These are phyloP conservation scores for Penicillium atrosanguineum DNA, from an alignment of 495 filamentous ascomycete species.

Conservation along the genomic window DNA sequence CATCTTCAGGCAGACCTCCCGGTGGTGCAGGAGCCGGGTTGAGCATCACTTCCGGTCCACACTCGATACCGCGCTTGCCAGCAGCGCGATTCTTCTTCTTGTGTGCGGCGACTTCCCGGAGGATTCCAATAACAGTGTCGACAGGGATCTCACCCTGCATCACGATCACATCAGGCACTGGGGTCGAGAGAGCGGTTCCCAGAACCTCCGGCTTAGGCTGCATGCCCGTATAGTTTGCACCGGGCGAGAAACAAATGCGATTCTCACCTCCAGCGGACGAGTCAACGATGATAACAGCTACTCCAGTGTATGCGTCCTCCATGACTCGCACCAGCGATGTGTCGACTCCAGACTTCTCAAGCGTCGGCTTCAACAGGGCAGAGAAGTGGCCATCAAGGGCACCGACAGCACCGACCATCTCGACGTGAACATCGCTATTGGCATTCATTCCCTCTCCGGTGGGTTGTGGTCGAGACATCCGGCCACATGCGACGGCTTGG, in stretches of 20 bases:
- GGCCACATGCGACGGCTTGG: constrained; percentile 79
- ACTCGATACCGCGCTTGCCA: constrained; percentile 44
- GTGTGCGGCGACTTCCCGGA: constrained; percentile 39
- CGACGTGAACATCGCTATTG: constrained; percentile 54
- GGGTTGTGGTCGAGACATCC: constrained; percentile 54
- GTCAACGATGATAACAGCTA: constrained; percentile 83
- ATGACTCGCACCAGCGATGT: constrained; percentile 49
- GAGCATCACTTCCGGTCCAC: constrained; percentile 59
- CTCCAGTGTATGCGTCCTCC: constrained; percentile 62
- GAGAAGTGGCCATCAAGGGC: constrained; percentile 48
- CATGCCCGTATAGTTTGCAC: constrained; percentile 67
- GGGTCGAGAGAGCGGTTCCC: constrained; percentile 30
- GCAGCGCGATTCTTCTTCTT: constrained; percentile 45
- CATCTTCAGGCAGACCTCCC: constrained; percentile 58
- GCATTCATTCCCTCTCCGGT: constrained; percentile 18
- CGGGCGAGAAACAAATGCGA: constrained; percentile 75
- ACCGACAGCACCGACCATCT: constrained; percentile 85
- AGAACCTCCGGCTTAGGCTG: constrained; percentile 43
- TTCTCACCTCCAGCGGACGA: constrained; percentile 77
- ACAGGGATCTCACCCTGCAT: constrained; percentile 89
- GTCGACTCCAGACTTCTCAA: constrained; percentile 62
- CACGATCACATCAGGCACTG: constrained; percentile 64
- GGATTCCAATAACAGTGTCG: constrained; percentile 63
- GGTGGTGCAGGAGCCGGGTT: constrained; percentile 83
- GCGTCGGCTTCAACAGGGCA: constrained; percentile 38